Conservation (phyloP, 768 basidiomycete species). For the Suillus decipiens region DNA sequence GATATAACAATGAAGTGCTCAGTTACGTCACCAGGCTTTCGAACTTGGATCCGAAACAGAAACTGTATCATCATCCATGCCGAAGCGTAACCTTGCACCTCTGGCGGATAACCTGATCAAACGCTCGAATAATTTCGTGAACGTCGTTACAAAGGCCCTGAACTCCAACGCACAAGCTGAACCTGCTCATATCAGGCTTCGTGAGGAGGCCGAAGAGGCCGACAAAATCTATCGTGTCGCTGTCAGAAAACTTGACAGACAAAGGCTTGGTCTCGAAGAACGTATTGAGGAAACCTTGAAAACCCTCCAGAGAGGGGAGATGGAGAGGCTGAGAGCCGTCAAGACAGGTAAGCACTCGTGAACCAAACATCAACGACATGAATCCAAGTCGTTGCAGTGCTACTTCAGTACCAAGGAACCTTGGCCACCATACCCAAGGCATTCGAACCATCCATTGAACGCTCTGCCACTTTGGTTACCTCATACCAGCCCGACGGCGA, state of each 20-base stretch:
- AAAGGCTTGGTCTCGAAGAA: conserved; percentile 85
- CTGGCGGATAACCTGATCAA: conserved; percentile 62
- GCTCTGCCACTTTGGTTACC: conserved; percentile 73
- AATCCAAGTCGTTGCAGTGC: conserved; percentile 43
- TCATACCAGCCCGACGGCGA: conserved; percentile 90
- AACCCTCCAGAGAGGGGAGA: conserved; percentile 81
- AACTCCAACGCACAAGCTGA: conserved; percentile 50
- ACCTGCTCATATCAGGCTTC: conserved; percentile 66
- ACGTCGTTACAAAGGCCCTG: conserved; percentile 72
- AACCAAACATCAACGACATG: conserved; percentile 10
- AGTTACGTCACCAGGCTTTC: conserved; percentile 29
- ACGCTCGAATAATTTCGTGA: conserved; percentile 68
- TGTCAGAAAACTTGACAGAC: conserved; percentile 81
- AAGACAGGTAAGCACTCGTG: conserved; percentile 63
- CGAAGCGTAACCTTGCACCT: conserved; percentile 37
- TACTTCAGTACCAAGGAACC: conserved; percentile 86
- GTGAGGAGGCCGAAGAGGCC: conserved; percentile 79
- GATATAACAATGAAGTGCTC: conserved; percentile 13
- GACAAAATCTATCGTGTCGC: conserved; percentile 78
- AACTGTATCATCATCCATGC: conserved; percentile 18
- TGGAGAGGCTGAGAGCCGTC: conserved; percentile 77
- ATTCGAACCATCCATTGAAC: conserved; percentile 63
- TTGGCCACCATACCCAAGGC: conserved; percentile 70
- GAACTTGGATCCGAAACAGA: conserved; percentile 31
- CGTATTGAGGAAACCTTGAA: conserved; percentile 82